phyloP scores from a whole-genome alignment of 176 grass and related monocot genomes.

The Aegilops tauschii region DNA sequence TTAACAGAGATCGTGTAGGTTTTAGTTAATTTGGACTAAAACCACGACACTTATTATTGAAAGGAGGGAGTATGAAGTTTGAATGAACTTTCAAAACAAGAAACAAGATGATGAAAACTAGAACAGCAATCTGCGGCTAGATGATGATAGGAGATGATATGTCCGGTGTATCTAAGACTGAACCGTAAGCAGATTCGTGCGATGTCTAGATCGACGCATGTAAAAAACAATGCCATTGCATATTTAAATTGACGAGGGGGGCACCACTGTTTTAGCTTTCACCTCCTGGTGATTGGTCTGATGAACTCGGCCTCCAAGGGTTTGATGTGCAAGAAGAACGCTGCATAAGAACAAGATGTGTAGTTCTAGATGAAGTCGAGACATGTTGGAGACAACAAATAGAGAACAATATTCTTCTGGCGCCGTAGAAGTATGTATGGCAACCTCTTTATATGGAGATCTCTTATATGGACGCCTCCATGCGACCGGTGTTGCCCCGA shows the following conservation, averaged over 20 bases:
- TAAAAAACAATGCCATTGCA: background rate
- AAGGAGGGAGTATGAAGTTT: background rate
- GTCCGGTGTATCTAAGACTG: background rate
- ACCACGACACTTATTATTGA: no score
- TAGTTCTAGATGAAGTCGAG: background rate
- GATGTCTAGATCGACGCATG: background rate
- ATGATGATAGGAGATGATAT: background rate
- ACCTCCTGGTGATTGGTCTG: background rate
- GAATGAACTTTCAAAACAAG: background rate
- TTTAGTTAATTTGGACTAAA: no score
- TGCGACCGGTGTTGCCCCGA: background rate
- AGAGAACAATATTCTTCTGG: background rate
- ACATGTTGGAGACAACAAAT: background rate
- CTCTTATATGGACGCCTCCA: background rate
- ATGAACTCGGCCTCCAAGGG: background rate
- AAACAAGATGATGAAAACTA: background rate
- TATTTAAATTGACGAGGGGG: background rate
- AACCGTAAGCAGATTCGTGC: background rate
- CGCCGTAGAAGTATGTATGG: background rate
- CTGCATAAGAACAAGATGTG: background rate
- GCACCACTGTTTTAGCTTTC: background rate
- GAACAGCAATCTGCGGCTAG: background rate
- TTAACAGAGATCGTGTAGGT: background rate
- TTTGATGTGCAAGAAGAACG: background rate
- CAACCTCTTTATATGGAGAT: background rate